phyloP scores from a whole-genome alignment of 192 early-diverging fungal genomes.

The Entomortierella parvispora region DNA sequence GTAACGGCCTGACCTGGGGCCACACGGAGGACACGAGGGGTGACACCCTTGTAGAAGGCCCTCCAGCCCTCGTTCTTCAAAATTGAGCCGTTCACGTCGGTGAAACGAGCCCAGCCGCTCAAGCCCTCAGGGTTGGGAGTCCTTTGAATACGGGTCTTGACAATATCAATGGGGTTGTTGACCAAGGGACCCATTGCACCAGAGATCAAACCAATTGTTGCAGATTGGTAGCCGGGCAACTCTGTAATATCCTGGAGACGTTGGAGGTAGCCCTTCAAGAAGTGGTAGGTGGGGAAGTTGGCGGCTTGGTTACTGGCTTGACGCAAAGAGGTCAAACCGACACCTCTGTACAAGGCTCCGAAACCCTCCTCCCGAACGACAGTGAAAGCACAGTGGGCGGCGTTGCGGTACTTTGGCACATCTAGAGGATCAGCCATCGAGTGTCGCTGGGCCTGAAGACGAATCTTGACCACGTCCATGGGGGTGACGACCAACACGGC shows the following conservation, averaged over 20 bases:
- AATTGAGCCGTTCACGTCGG: slow-evolving; percentile 78
- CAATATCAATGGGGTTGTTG: slow-evolving; percentile 97
- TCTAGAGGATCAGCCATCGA: slow-evolving; percentile 97
- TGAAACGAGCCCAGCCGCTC: slow-evolving; percentile 83
- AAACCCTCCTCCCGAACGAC: slow-evolving; percentile 94
- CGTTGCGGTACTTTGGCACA: slow-evolving; percentile 96
- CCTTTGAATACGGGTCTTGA: slow-evolving; percentile 99
- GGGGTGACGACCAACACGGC: slow-evolving; percentile 95
- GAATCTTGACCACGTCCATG: slow-evolving; percentile 99
- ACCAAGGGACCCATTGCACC: slow-evolving; percentile 91
- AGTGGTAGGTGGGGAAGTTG: slow-evolving; percentile 98
- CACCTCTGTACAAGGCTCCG: slow-evolving; percentile 92
- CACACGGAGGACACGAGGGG: slow-evolving; percentile 92
- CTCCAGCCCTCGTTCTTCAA: slow-evolving; percentile 89
- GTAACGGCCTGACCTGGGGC: slow-evolving; percentile 98
- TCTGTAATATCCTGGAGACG: slow-evolving; percentile 69
- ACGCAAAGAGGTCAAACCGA: slow-evolving; percentile 90
- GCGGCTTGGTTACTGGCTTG: slow-evolving; percentile 99
- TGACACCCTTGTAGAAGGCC: slow-evolving; percentile 96
- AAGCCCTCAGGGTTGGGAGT: slow-evolving; percentile 73
- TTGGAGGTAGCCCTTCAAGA: slow-evolving; percentile 84
- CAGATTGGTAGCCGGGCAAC: slow-evolving; percentile 91
- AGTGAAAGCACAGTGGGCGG: slow-evolving; percentile 89
- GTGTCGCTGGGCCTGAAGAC: slow-evolving; percentile 95
- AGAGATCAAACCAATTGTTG: slow-evolving; percentile 89